These are phyloP conservation scores for Bisporella sp. DNA, from an alignment of 2,329 filamentous ascomycete species.

Conservation along the genomic window DNA sequence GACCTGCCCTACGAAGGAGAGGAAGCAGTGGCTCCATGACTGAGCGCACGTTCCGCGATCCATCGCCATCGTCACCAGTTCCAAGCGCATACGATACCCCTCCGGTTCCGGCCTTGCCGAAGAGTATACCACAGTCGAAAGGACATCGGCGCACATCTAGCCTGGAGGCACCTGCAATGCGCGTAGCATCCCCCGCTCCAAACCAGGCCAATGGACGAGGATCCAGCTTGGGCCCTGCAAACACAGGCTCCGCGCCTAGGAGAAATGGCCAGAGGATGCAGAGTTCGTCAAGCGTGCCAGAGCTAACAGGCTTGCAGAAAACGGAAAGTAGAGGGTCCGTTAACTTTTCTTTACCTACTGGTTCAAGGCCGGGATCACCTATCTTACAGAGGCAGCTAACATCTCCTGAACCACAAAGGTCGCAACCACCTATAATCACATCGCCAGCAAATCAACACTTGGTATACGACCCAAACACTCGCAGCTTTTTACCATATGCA, in stretches of 20 bases:
- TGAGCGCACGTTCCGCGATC: conserved; percentile 78
- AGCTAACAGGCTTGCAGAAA: conserved; percentile 34
- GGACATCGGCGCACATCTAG: conserved; percentile 28
- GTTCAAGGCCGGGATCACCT: conserved; percentile 24
- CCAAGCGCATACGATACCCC: conserved; percentile 45
- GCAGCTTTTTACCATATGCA: conserved; percentile 49
- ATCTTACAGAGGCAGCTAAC: conserved; percentile 24
- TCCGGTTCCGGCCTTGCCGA: conserved; percentile 69
- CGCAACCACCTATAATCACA: conserved; percentile 18
- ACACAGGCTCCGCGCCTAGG: conserved; percentile 9
- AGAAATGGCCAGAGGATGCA: conserved; percentile 19
- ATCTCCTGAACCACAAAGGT: conserved; percentile 22
- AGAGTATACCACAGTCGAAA: conserved; percentile 30
- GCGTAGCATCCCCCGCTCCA: conserved; percentile 25
- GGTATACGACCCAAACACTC: conserved; percentile 60
- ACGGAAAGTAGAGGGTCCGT: conserved; percentile 36
- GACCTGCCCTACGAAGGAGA: conserved; percentile 50
- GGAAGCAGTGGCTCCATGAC: conserved; percentile 78
- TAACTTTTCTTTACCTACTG: conserved; percentile 48
- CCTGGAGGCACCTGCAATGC: conserved; percentile 29
- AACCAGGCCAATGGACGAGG: conserved; percentile 22
- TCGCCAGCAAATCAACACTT: conserved; percentile 35
- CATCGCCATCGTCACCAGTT: conserved; percentile 51
- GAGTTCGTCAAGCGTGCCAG: conserved; percentile 29
- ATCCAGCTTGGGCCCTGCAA: conserved; percentile 21